Percentiles rank a stretch among this genome's conserved stretches.
Evolutionary conservation across 2,329 filamentous ascomycete genomes (phyloP).

Genomic region (Pseudocercospora cruenta): DNA sequence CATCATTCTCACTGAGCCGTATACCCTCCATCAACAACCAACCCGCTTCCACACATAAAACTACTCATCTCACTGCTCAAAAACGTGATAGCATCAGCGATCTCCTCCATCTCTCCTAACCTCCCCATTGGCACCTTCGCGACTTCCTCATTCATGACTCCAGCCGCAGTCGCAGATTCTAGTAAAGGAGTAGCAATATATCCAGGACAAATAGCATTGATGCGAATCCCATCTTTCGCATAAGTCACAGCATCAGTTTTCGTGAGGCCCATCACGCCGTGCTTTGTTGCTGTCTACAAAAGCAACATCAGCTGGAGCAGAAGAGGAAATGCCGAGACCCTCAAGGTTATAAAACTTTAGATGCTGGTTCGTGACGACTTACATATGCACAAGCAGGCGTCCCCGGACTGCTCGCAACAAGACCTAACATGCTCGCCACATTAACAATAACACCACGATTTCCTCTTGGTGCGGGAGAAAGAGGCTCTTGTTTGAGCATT

Average conservation of each 20-base stretch:
- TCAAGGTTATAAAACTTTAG: too few species aligned
- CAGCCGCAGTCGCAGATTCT: slow-evolving; percentile 11
- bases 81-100: slow-evolving; percentile 58
- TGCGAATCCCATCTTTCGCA: slow-evolving; percentile 56
- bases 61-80: slow-evolving; percentile 34
- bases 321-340: not conserved
- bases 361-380: not conserved
- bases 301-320: not conserved
- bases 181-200: slow-evolving; percentile 23
- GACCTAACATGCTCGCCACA: slow-evolving; percentile 56
- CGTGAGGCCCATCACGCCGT: slow-evolving; percentile 59
- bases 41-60: slow-evolving; percentile 27
- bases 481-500: slow-evolving; percentile 53
- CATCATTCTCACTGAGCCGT: slow-evolving; percentile 13
- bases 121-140: slow-evolving; percentile 60
- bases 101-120: slow-evolving; percentile 59
- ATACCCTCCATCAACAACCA: slow-evolving; percentile 29
- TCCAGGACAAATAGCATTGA: slow-evolving; percentile 65
- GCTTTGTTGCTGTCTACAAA: slow-evolving; percentile 51
- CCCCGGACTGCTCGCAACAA: slow-evolving; percentile 45
- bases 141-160: slow-evolving; percentile 39
- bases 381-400: slow-evolving; percentile 52
- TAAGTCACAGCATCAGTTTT: slow-evolving; percentile 59
- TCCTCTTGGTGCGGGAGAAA: slow-evolving; percentile 16
- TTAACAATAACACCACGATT: slow-evolving; percentile 58